phyloP scores from a whole-genome alignment of 495 filamentous ascomycete genomes.

The Glonium stellatum region DNA sequence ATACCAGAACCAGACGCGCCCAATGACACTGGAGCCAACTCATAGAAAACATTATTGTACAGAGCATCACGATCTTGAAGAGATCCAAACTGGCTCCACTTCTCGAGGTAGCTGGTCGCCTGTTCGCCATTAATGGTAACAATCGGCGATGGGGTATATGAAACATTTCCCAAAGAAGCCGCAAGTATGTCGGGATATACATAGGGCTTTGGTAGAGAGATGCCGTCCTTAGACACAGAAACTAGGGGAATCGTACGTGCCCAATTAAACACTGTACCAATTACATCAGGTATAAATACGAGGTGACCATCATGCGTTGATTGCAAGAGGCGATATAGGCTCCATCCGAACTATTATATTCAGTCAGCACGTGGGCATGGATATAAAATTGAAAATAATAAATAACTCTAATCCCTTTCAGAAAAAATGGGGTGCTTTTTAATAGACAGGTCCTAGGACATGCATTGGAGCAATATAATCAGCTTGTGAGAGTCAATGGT shows the following conservation, averaged over 20 bases:
- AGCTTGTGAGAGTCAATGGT: too few species aligned
- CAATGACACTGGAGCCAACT: constrained; percentile 22
- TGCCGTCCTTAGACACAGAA: constrained; percentile 28
- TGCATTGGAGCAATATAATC: background rate
- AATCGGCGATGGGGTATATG: constrained; percentile 29
- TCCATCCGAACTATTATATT: constrained; percentile 26
- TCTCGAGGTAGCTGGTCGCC: constrained; percentile 29
- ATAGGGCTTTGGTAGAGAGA: constrained; percentile 25
- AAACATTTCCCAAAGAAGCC: constrained; percentile 27
- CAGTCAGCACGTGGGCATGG: background rate
- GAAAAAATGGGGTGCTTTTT: too few species aligned
- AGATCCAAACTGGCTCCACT: constrained; percentile 21
- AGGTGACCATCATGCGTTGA: constrained; percentile 35
- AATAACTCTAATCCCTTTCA: too few species aligned
- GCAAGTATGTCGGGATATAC: constrained; percentile 32
- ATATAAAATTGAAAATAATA: background rate
- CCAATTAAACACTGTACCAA: constrained; percentile 31
- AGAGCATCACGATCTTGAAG: constrained; percentile 32
- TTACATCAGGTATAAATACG: constrained; percentile 29
- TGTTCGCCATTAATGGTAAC: constrained; percentile 32
- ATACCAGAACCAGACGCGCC: constrained; percentile 29
- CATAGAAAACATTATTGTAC: constrained; percentile 31
- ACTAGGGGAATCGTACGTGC: constrained; percentile 30
- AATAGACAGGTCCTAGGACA: background rate
- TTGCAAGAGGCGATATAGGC: constrained; percentile 30